Base-by-base conservation (phyloP, 2,329 filamentous ascomycete species). In the Xylaria digitata region DNA sequence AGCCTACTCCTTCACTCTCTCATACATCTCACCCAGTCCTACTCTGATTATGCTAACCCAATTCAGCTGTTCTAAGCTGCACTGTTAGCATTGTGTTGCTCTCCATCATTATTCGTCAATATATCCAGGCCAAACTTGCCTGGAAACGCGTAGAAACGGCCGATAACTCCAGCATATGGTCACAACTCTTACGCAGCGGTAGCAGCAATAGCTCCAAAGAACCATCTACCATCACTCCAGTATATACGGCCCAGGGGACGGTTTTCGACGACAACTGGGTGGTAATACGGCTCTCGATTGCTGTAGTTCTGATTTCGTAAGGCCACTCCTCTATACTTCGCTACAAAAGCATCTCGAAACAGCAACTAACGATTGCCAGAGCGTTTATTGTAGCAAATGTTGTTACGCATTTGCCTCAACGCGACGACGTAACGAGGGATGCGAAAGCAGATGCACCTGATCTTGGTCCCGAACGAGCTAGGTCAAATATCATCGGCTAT, bases 241-340 rank as follows among this genome's bases (percentile, higher is more conserved):
- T 53, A 26, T 60, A 64, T 37, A 53, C 57, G 13, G 34, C 60
- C 13, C 61, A 65, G 34, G 61, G 63, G 32, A 56, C 55, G 7
- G 57, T 70, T n/a, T 73, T 72, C n/a, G 70, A 72, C n/a, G 54
- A 73, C 26, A 71, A 67, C 23, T 74, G 71, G 72, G 63, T 74
- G 13, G 68, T 74, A 17, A 21, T 70, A 26, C 65, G 71, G 37
- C 61, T 74, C 2, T 72, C 68, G 3, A 70, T 73, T 34, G 72
- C 71, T 15, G 67, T 74, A 9, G 21, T 71, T 43, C 68, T 72
- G 13, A 70, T 74, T 19, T 69, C 71, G 72, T 74, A 63, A 49
- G 71, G 42, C 42, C 23, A 1, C 9, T 4, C 23, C 37, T 23
- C 26, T 7, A 11, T 54, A 13, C 6, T 15, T n/a, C 40, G 9